These are phyloP conservation scores for Mucor irregularis DNA, from an alignment of 371 early-diverging fungal genomes.

Conservation along the genomic window DNA sequence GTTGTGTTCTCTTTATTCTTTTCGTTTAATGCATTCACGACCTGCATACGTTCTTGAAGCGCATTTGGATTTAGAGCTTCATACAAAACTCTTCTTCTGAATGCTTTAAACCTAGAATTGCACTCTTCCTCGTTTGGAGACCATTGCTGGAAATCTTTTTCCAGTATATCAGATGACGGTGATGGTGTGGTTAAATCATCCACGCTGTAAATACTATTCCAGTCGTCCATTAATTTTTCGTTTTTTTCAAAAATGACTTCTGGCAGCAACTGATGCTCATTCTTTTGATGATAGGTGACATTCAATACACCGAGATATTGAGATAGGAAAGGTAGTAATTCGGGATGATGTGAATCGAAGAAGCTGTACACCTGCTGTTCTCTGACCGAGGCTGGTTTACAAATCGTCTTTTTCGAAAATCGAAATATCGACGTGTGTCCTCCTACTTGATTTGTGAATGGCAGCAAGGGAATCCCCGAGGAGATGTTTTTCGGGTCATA, in stretches of 20 bases:
- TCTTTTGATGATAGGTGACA: constrained; percentile 17
- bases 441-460: constrained; percentile 44
- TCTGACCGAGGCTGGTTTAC: constrained; percentile 35
- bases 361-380: constrained; percentile 33
- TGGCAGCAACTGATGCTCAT: constrained; percentile 29
- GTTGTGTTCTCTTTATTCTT: too few species aligned
- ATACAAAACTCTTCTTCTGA: constrained; percentile 65
- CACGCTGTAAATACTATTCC: constrained; percentile 16
- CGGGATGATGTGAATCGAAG: constrained; percentile 26
- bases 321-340: constrained; percentile 33
- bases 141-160: constrained; percentile 39
- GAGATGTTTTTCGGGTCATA: constrained; percentile 20
- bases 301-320: constrained; percentile 37
- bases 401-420: constrained; percentile 36
- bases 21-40: constrained; percentile 11
- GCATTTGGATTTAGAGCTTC: constrained; percentile 72
- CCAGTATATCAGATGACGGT: neutral
- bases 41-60: constrained; percentile 48
- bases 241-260: constrained; percentile 76
- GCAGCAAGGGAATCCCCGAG: constrained; percentile 26
- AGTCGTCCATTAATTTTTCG: constrained; percentile 68
- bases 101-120: constrained; percentile 16
- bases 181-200: neutral
- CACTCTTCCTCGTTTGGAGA: constrained; percentile 17
- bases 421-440: constrained; percentile 47